These are phyloP conservation scores for Ophiosphaerella korrae DNA, from an alignment of 2,329 filamentous ascomycete genomes.

Conservation along the genomic window DNA sequence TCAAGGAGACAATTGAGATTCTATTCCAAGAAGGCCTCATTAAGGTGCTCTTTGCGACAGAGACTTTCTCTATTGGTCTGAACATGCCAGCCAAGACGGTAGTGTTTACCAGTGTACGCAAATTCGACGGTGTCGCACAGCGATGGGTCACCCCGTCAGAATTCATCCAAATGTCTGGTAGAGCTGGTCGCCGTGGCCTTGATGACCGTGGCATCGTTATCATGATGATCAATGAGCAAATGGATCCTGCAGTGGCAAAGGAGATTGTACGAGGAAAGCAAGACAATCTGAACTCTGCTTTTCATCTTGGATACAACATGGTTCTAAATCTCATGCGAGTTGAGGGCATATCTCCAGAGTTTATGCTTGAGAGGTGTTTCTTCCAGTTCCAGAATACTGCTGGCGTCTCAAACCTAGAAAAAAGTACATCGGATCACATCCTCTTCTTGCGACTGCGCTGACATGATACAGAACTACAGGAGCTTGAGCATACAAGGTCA, in stretches of 20 bases:
- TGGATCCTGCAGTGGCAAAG: slow-evolving; percentile 92
- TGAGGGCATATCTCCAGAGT: slow-evolving; percentile 98
- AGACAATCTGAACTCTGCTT: slow-evolving; percentile 95
- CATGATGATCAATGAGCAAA: slow-evolving; percentile 98
- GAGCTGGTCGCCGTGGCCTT: slow-evolving; percentile 93
- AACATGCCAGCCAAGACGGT: slow-evolving; percentile 99
- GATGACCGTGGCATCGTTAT: slow-evolving; percentile 98
- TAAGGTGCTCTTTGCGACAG: slow-evolving; percentile 96
- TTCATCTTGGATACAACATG: slow-evolving; percentile 99
- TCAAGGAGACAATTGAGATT: slow-evolving; percentile 99
- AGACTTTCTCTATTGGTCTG: slow-evolving; percentile 97
- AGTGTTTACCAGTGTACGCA: slow-evolving; percentile 95
- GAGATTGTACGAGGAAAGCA: slow-evolving; percentile 95
- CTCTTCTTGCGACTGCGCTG: slow-evolving; percentile 2
- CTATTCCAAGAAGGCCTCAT: slow-evolving; percentile 97
- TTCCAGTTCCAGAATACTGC: slow-evolving; percentile 97
- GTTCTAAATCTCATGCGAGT: slow-evolving; percentile 94
- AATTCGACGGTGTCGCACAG: slow-evolving; percentile 83
- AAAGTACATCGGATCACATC: slow-evolving; percentile 49
- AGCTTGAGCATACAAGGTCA: slow-evolving; percentile 76
- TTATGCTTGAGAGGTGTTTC: slow-evolving; percentile 98
- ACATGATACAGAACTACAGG: slow-evolving; percentile 65
- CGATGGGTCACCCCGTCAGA: slow-evolving; percentile 92
- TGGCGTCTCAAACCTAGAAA: slow-evolving; percentile 81
- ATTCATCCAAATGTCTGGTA: slow-evolving; percentile 98